Percentiles rank a stretch among this genome's conserved stretches.
These are phyloP conservation scores for Hydrangea macrophylla DNA, from an alignment of 148 eudicot species.

Conservation along the genomic window DNA sequence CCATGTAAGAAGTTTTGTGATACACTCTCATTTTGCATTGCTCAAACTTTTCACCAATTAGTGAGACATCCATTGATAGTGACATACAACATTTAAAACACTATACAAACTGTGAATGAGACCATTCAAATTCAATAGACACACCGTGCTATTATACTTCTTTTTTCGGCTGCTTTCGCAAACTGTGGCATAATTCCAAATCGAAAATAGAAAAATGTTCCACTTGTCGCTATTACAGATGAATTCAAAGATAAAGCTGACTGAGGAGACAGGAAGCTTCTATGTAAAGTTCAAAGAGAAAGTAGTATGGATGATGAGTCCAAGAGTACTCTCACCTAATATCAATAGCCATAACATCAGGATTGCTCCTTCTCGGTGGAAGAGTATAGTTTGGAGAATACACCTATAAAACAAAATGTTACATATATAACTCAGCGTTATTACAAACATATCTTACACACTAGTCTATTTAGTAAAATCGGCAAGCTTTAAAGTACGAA, in stretches of 20 bases:
- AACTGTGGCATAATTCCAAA: too few species aligned
- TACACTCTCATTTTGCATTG: too few species aligned
- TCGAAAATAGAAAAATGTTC: too few species aligned
- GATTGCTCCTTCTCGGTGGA: conserved; percentile 48
- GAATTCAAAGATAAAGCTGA: not conserved
- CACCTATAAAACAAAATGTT: conserved; percentile 18
- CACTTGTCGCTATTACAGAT: too few species aligned
- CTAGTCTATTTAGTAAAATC: not conserved
- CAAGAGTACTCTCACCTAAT: conserved; percentile 42
- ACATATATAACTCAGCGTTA: not conserved
- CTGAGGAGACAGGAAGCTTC: not conserved
- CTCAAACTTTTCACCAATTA: too few species aligned
- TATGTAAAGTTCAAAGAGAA: not conserved
- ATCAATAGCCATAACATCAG: conserved; percentile 68
- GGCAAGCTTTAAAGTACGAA: conserved; percentile 15
- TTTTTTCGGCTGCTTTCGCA: too few species aligned
- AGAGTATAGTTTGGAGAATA: conserved; percentile 59
- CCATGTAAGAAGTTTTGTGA: too few species aligned
- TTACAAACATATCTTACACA: not conserved
- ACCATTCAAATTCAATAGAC: too few species aligned
- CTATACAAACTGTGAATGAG: too few species aligned
- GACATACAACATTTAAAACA: too few species aligned
- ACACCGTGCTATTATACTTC: too few species aligned
- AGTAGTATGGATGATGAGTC: not conserved
- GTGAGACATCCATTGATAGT: too few species aligned